Percentiles rank a stretch among this genome's conserved stretches.
Conservation (phyloP, 2,329 filamentous ascomycete genomes). For the Colletotrichum magnum region DNA sequence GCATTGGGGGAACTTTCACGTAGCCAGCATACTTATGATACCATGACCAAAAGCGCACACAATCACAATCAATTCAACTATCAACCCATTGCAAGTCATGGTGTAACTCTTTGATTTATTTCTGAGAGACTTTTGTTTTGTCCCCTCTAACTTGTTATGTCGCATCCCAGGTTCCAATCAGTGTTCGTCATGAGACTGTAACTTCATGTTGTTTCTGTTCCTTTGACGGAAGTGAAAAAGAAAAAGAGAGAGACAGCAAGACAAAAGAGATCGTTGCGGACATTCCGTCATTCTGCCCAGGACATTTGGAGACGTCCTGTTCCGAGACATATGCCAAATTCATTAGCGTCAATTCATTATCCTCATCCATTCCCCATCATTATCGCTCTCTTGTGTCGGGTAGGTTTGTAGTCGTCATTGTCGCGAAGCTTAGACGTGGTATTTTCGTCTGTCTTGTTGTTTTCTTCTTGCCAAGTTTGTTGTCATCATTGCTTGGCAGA, state of each 20-base stretch:
- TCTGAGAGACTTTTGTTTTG: no score
- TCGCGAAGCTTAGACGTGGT: no score
- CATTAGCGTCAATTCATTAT: constrained; percentile 34
- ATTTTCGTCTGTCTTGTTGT: no score
- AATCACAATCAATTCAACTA: no score
- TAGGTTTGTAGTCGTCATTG: background rate
- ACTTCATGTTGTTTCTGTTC: background rate
- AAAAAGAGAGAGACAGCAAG: background rate
- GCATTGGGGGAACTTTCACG: background rate
- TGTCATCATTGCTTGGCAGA: constrained; percentile 27
- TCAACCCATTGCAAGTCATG: no score
- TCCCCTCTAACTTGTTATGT: background rate
- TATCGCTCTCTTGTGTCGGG: constrained; percentile 10
- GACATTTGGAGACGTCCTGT: background rate
- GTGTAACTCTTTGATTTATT: no score
- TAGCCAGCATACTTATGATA: background rate
- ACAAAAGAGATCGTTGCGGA: background rate
- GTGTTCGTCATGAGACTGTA: background rate
- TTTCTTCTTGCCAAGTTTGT: no score
- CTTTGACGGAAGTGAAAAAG: no score
- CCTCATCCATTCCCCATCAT: constrained; percentile 25
- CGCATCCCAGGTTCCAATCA: background rate
- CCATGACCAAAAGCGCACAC: no score
- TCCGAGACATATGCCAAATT: constrained; percentile 12
- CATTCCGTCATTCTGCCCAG: background rate